Evolutionary conservation across 768 basidiomycete species (phyloP).

Genomic region (Amanita phalloides): DNA sequence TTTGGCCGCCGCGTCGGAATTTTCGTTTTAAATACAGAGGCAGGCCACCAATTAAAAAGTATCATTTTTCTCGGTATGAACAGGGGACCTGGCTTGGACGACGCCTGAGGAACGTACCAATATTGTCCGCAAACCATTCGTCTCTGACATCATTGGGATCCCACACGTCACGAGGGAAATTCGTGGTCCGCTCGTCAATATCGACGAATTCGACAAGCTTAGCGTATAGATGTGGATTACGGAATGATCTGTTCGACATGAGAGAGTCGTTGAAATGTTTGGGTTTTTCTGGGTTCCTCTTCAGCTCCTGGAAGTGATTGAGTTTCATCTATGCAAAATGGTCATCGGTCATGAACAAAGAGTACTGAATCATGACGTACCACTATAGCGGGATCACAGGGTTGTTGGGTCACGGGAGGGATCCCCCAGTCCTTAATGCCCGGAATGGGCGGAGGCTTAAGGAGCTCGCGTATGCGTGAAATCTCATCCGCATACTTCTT

Average conservation of each 20-base stretch:
- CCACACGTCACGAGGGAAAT: slow-evolving; percentile 71
- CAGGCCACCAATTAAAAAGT: neutral
- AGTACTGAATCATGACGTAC: slow-evolving; percentile 22
- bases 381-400: slow-evolving; percentile 53
- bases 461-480: slow-evolving; percentile 37
- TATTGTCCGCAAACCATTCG: slow-evolving; percentile 68
- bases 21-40: neutral
- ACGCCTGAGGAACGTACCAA: slow-evolving; percentile 44
- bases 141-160: slow-evolving; percentile 50
- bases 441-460: slow-evolving; percentile 54
- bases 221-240: slow-evolving; percentile 93
- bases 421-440: slow-evolving; percentile 72
- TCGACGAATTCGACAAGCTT: slow-evolving; percentile 93
- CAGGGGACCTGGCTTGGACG: neutral
- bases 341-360: neutral
- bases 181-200: slow-evolving; percentile 79
- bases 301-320: slow-evolving; percentile 64
- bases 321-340: slow-evolving; percentile 56
- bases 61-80: slow-evolving; percentile 4
- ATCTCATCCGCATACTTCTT: slow-evolving; percentile 35
- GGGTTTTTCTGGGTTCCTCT: slow-evolving; percentile 47
- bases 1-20: neutral
- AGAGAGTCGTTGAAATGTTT: slow-evolving; percentile 95
- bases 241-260: slow-evolving; percentile 86
- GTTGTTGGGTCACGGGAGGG: slow-evolving; percentile 40